A percentile compares a stretch with the other conserved stretches of the same genome.
These are phyloP conservation scores for Salix dunnii DNA, from an alignment of 345 rosid genomes.

Conservation along the genomic window DNA sequence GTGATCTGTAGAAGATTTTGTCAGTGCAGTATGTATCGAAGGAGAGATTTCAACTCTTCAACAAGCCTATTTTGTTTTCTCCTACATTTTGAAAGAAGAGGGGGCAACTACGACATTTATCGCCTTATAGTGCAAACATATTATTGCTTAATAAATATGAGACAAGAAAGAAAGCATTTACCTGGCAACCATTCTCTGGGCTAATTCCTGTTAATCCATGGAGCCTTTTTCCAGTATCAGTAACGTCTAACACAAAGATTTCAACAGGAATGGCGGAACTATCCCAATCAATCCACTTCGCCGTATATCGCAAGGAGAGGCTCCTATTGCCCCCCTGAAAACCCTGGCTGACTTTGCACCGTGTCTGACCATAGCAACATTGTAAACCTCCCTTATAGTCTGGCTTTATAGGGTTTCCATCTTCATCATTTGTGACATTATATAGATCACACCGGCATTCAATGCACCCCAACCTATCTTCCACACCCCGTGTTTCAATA, in stretches of 20 bases:
- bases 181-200: slow-evolving; percentile 56
- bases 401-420: slow-evolving; percentile 48
- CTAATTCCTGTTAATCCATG: slow-evolving; percentile 33
- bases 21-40: background rate
- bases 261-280: slow-evolving; percentile 52
- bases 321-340: slow-evolving; percentile 46
- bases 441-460: slow-evolving; percentile 76
- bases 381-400: slow-evolving; percentile 62
- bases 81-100: background rate
- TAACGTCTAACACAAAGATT: slow-evolving; percentile 63
- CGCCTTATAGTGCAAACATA: background rate
- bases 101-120: background rate
- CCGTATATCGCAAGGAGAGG: slow-evolving; percentile 59
- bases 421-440: slow-evolving; percentile 56
- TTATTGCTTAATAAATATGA: background rate
- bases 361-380: slow-evolving; percentile 69
- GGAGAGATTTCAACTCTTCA: background rate
- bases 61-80: background rate
- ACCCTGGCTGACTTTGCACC: slow-evolving; percentile 54
- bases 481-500: slow-evolving; percentile 77
- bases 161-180: slow-evolving; percentile 13
- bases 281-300: slow-evolving; percentile 74
- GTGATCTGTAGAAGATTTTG: background rate
- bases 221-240: slow-evolving; percentile 50
- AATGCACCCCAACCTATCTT: slow-evolving; percentile 65